These are phyloP conservation scores for Tulasnella sp. DNA, from an alignment of 768 basidiomycete genomes.

Conservation along the genomic window DNA sequence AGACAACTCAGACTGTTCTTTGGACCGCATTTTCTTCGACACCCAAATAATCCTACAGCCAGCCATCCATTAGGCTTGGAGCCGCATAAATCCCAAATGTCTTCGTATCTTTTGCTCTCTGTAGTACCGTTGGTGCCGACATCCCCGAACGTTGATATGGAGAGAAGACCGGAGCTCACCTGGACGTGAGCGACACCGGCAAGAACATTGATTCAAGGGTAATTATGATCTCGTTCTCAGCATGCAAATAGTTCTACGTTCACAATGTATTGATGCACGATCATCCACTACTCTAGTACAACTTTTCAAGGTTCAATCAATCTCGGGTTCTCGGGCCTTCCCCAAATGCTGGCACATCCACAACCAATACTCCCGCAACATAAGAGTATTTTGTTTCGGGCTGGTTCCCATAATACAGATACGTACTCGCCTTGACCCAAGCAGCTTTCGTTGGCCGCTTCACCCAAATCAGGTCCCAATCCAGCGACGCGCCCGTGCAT, in stretches of 20 bases:
- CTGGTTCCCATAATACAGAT: constrained; percentile 16
- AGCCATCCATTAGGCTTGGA: too few relatives aligned
- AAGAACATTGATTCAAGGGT: neutral
- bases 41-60: too few relatives aligned
- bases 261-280: neutral
- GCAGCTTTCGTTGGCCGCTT: neutral
- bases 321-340: neutral
- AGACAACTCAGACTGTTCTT: too few relatives aligned
- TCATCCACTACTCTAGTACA: too few relatives aligned
- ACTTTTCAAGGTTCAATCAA: neutral
- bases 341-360: constrained; percentile 2
- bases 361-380: constrained; percentile 5
- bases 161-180: too few relatives aligned
- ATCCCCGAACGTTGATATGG: too few relatives aligned
- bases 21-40: too few relatives aligned
- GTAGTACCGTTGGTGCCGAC: too few relatives aligned
- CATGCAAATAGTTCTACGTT: neutral
- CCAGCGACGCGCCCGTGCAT: neutral
- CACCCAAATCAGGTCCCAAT: constrained; percentile 25
- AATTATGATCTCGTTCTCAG: neutral
- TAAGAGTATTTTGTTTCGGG: neutral
- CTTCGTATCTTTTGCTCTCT: too few relatives aligned
- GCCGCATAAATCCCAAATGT: too few relatives aligned
- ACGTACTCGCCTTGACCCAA: constrained; percentile 8
- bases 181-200: too few relatives aligned